Evolutionary conservation across 495 filamentous ascomycete genomes (phyloP).

Genomic region (Filosporella fistucella): DNA sequence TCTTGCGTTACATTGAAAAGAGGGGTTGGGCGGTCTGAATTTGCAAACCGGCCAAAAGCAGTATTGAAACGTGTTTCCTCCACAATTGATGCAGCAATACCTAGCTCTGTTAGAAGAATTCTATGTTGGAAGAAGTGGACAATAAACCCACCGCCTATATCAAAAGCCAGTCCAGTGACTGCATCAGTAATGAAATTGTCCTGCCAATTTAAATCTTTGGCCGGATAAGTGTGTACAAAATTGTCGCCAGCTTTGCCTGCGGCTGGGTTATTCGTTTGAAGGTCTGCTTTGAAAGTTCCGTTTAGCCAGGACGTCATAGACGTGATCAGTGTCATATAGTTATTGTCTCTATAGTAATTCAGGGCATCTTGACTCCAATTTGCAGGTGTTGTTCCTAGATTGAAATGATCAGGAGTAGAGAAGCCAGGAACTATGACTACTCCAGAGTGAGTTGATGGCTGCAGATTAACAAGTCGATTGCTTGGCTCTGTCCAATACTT

Average conservation of each 20-base stretch:
- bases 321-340: slow-evolving; percentile 10
- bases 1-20: slow-evolving; percentile 16
- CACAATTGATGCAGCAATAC: not conserved
- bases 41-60: slow-evolving; percentile 13
- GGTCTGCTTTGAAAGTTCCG: no score
- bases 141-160: not conserved
- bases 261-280: no score
- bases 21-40: slow-evolving; percentile 1
- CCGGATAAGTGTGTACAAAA: no score
- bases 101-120: not conserved
- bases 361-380: slow-evolving; percentile 9
- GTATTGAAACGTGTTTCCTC: slow-evolving; percentile 13
- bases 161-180: no score
- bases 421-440: slow-evolving; percentile 11
- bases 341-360: slow-evolving; percentile 8
- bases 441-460: not conserved
- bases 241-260: no score
- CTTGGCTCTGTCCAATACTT: slow-evolving; percentile 12
- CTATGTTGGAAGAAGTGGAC: not conserved
- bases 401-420: no score
- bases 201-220: no score
- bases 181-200: no score
- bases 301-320: no score
- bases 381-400: slow-evolving; percentile 8
- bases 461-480: slow-evolving; percentile 11